These are phyloP conservation scores for Debaryomyces robertsiae DNA, from an alignment of 1,139 yeast species.

Conservation along the genomic window DNA sequence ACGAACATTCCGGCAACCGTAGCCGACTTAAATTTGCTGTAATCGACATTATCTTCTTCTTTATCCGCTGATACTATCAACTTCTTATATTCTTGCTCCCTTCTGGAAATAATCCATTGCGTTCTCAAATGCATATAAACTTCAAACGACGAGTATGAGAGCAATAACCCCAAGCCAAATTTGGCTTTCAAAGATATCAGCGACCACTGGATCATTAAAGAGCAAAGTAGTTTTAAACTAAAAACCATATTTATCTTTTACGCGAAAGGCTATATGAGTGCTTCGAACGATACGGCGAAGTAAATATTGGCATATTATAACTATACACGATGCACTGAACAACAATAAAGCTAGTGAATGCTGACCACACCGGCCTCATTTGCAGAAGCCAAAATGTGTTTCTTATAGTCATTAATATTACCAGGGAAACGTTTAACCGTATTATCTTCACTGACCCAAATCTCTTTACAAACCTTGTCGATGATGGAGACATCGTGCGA, in stretches of 20 bases:
- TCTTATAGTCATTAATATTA: constrained; percentile 82
- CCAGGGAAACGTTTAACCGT: constrained; percentile 82
- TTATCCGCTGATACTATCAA: constrained; percentile 11
- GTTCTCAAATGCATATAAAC: constrained; percentile 61
- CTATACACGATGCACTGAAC: constrained; percentile 3
- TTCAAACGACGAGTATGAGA: constrained; percentile 71
- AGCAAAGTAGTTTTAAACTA: too few species aligned
- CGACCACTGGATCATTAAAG: neutral
- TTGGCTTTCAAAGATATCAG: constrained; percentile 32
- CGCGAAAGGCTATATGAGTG: too few species aligned
- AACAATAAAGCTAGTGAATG: constrained; percentile 51
- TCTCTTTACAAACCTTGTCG: constrained; percentile 83
- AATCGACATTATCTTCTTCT: constrained; percentile 22
- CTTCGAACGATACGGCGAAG: neutral
- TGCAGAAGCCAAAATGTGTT: constrained; percentile 78
- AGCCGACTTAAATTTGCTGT: constrained; percentile 47
- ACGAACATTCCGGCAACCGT: constrained; percentile 79
- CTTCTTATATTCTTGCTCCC: constrained; percentile 43
- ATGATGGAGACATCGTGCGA: constrained; percentile 95
- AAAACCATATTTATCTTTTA: too few species aligned
- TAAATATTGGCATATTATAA: neutral
- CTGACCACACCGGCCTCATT: constrained; percentile 87
- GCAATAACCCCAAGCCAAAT: constrained; percentile 54
- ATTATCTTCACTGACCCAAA: constrained; percentile 93
- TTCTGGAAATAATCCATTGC: constrained; percentile 53